Evolutionary conservation across 2,329 filamentous ascomycete species (phyloP), one percentile per base, ranked within the genome.

Genomic region (Neurospora crassa): DNA sequence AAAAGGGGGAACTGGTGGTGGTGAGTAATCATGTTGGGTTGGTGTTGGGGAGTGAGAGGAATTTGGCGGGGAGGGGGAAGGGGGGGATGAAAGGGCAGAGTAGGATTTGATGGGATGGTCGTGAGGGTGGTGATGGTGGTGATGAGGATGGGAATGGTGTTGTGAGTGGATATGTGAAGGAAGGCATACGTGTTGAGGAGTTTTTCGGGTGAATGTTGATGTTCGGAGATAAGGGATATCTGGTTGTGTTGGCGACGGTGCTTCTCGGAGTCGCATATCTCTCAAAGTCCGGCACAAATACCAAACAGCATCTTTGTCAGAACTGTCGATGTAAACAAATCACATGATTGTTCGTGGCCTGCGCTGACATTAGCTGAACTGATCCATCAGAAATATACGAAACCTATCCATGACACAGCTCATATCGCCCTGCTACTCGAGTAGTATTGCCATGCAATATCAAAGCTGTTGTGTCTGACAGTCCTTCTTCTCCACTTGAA

Each of bases 11-110:
- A 67, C 76, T 93, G 47, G 85, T 94, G 40, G 90, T 90, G 1
- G 76, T 92, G 73, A 90, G 88, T 77, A 86, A 89, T 75, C 91
- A 94, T 79, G 86, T 93, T 72, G 86, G 85, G 24, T 81, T 93
- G 77, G 86, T 91, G 40, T 76, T 93, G 67, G 84, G 84, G 72
- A 84, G 87, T n/a, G 85, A 85, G 76, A 87, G 90, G 75, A 94
- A 93, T 79, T 80, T 76, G 29, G 76, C 75, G 11, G 73, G 70
- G 63, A 73, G 75, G 59, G 67, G 70, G 34, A 67, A 47, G 40
- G 69, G 11, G 45, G 68, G 11, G 40, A 68, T 63, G 16, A 71
- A 71, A 63, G 68, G 67, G 37, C 42, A 20, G 63, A 73, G 70
- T 68, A 37, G 69, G 12, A 72, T 73, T 47, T 75, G 37, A 72